Conservation (phyloP, 2,329 filamentous ascomycete genomes). For the Cladosporium sp. region DNA sequence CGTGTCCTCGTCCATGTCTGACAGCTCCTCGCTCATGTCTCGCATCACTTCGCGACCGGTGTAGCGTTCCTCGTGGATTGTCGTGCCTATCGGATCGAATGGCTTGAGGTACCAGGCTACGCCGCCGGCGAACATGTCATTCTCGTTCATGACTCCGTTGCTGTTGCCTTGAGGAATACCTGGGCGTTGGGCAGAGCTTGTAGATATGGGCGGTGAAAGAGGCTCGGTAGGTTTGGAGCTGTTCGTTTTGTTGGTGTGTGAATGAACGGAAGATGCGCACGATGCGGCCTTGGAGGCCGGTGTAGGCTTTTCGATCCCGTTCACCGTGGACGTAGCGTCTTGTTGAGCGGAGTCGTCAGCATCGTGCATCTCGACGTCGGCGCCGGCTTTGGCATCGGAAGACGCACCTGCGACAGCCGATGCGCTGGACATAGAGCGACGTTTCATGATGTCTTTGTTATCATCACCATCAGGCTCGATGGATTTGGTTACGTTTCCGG, state of each 20-base stretch:
- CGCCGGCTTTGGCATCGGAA: conserved; percentile 21
- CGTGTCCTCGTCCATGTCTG: conserved; percentile 88
- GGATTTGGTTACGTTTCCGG: conserved; percentile 37
- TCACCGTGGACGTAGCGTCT: conserved; percentile 17
- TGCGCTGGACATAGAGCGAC: conserved; percentile 33
- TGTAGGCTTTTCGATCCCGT: conserved; percentile 15
- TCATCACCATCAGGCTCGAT: conserved; percentile 53
- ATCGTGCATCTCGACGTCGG: conserved; percentile 27
- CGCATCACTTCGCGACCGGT: conserved; percentile 67
- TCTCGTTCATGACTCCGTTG: conserved; percentile 33
- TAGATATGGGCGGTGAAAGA: conserved; percentile 33
- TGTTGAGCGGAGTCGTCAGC: conserved; percentile 28
- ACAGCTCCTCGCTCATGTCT: conserved; percentile 72
- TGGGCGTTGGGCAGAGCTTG: conserved; percentile 40
- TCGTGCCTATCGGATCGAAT: conserved; percentile 77
- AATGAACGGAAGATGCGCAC: conserved; percentile 19
- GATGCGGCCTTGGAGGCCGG: conserved; percentile 24
- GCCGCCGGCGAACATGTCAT: conserved; percentile 57
- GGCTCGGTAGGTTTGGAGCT: conserved; percentile 27
- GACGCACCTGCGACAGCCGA: conserved; percentile 37
- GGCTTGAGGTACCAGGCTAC: conserved; percentile 82
- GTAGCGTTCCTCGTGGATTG: conserved; percentile 70
- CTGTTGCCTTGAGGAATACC: conserved; percentile 15
- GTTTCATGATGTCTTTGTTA: conserved; percentile 26
- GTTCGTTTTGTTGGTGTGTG: conserved; percentile 15